Evolutionary conservation across 495 filamentous ascomycete genomes (phyloP).

Genomic region (Lasiosphaeria hispida): DNA sequence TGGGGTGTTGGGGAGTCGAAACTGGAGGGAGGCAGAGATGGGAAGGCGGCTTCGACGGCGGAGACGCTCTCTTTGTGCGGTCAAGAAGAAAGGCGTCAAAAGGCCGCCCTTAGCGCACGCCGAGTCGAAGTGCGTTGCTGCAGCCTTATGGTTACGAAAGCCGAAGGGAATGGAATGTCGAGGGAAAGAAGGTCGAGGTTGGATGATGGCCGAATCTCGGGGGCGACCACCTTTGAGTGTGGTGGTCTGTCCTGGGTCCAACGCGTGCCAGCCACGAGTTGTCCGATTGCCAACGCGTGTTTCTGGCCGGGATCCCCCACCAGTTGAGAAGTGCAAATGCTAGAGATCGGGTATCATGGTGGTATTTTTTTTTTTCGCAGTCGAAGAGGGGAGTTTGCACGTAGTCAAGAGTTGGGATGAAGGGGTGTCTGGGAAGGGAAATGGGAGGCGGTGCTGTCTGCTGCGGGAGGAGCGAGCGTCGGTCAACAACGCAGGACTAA

Average conservation of each 20-base stretch:
- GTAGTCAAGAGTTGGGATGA: neutral
- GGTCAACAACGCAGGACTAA: conserved; percentile 22
- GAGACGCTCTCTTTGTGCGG: no score
- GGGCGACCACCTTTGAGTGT: neutral
- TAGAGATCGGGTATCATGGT: conserved; percentile 15
- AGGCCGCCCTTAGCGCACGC: neutral
- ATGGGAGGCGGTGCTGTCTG: neutral
- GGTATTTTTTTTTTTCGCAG: neutral
- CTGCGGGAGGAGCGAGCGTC: conserved; percentile 15
- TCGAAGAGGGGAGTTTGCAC: neutral
- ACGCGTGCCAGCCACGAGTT: conserved; percentile 19
- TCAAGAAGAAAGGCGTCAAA: neutral
- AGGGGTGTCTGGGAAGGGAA: conserved; percentile 2
- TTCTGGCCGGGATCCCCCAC: conserved; percentile 1
- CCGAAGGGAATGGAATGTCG: neutral
- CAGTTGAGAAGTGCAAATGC: conserved; percentile 4
- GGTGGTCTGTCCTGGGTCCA: conserved; percentile 1
- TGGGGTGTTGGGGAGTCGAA: neutral
- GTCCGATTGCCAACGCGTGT: conserved; percentile 20
- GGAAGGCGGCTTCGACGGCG: no score
- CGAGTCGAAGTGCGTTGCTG: no score
- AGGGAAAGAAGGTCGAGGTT: neutral
- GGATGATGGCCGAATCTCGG: neutral
- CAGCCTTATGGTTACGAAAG: no score
- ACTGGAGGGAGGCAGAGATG: neutral